Evolutionary conservation across 169 alveolate genomes (phyloP), one percentile per base, ranked within the genome.

Genomic region (Theileria parva): DNA sequence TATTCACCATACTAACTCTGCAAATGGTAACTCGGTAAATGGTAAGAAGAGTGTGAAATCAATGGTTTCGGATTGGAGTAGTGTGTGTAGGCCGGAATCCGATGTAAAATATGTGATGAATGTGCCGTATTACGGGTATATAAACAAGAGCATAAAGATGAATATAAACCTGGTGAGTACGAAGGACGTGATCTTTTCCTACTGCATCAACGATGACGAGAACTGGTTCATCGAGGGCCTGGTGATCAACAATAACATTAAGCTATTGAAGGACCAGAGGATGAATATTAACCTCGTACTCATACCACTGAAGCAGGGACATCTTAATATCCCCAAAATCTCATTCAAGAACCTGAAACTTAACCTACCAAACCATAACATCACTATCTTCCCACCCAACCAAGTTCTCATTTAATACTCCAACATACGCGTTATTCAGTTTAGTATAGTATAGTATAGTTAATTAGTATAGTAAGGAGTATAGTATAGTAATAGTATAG

Each of bases 171-270:
- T 77, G 15, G 44, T 67, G 19, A 6, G 50, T 9, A 68, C 37
- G 11, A 64, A 57, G 12, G 77, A 64, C 27, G 53, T 64, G n/a
- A 51, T 64, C 15, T 65, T 77, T 23, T 68, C 59, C 1, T 77
- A 77, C 19, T 66, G 39, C 19, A n/a, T 77, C 34, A 78, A 77
- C 6, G 9, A 48, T 44, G 23, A 59, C 60, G 78, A 77, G 15
- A 30, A 64, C 12, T 77, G 86, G 86, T 53, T 60, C 30, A 68
- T 77, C 23, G 86, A 77, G 28, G 86, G 86, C 7, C 77, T 76
- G 0, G 61, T 77, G 0, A 19, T 55, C 1, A 69, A 76, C 1
- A 77, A 59, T 32, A 66, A 77, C 37, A 70, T 66, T 12, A 21
- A 28, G 21, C 60, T 77, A 15, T 21, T 19, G 3, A 55, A 39